Base-by-base conservation (phyloP, 2,329 filamentous ascomycete genomes). In the Fusarium torulosum region DNA sequence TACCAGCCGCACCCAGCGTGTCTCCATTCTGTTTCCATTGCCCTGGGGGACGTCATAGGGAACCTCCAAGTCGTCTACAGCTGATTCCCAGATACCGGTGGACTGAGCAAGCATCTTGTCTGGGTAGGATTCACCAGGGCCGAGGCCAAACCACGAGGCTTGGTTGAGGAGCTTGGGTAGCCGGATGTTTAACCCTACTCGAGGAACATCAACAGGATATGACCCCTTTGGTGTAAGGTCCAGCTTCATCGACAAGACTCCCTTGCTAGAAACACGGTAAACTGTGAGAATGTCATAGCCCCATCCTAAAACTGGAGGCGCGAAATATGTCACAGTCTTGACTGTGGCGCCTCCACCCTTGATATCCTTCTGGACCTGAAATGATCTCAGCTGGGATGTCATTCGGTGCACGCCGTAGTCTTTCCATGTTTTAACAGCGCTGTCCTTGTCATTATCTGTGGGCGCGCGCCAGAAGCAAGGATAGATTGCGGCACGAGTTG, bases 391-490 rank as follows among this genome's bases (percentile, higher is more conserved):
- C 13, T 61, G 59, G 21, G 59, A 61, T 0, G 56, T 61, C 56
- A 61, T 61, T 1, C 56, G 21, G 6, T 61, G 41, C 11, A 61
- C 59, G 1, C 59, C 56, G 5, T 54, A 61, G 15, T 61, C 47
- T 5, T 61, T 54, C 59, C 59, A 61, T 3, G 40, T 35, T 1
- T 7, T 20, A 3, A 61, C 56, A 0, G 59, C 57, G 6, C 46
- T 19, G 2, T 61, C 56, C 14, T 61, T 61, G 0, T 61, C 59
- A 4, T 61, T 61, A 1, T 61, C 57, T 0, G 59, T 61, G 0
- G 59, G 59, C 2, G 59, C 56, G 1, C 59, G 59, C 59, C 59
- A 61, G 7, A 61, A 61, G n/a, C 46, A 54, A 10, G 59, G 59
- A 27, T 54, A 46, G 13, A 61, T 61, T 4, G 47, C 46, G 0